Conservation (phyloP, 768 basidiomycete species). For the Ramaria rubella region DNA sequence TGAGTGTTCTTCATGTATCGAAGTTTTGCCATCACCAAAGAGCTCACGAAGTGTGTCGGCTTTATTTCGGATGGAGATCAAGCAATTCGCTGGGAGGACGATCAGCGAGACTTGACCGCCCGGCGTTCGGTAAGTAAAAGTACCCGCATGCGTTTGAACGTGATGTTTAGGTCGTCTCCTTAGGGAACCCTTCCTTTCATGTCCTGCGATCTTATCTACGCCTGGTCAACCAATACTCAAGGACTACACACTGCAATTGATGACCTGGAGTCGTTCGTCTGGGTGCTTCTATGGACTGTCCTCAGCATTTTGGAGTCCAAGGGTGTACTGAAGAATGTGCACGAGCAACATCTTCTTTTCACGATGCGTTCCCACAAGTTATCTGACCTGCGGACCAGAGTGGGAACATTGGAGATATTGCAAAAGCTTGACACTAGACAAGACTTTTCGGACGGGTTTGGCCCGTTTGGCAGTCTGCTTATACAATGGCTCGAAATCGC, state of each 20-base stretch:
- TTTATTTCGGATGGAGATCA: background rate
- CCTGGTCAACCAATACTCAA: background rate
- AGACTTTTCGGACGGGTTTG: background rate
- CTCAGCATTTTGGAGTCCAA: background rate
- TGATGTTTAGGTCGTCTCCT: background rate
- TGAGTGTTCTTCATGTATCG: background rate
- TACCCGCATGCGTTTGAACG: background rate
- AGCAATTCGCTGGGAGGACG: background rate
- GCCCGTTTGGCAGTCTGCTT: background rate
- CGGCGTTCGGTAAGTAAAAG: background rate
- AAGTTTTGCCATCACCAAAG: background rate
- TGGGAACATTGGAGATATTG: background rate
- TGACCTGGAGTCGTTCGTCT: conserved; percentile 5
- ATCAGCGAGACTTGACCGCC: background rate
- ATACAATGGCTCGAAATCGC: background rate
- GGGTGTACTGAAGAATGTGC: background rate
- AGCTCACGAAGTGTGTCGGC: background rate
- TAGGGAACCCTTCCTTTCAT: conserved; percentile 3
- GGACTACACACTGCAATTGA: conserved; percentile 1
- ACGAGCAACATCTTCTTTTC: background rate
- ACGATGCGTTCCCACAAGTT: background rate
- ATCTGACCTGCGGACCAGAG: background rate
- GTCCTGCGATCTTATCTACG: background rate
- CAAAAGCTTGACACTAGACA: background rate
- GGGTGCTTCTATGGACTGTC: background rate